Evolutionary conservation across 257 asterid species (phyloP).

Genomic region (Solanum microdontum): DNA sequence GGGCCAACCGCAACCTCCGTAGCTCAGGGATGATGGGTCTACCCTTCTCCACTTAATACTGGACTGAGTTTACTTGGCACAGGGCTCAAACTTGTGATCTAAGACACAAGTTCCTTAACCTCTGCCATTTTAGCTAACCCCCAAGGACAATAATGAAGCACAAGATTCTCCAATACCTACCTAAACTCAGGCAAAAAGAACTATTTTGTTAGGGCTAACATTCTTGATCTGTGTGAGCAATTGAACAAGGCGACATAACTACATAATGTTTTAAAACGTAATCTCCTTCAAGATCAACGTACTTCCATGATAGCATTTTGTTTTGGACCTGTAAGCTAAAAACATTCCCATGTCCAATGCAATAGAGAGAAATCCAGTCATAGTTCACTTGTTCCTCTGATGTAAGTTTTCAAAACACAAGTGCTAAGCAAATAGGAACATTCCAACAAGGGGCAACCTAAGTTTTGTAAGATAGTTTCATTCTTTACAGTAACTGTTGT

Average conservation of each 20-base stretch:
- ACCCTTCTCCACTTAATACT: not conserved
- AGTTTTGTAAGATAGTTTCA: not conserved
- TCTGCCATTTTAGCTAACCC: not conserved
- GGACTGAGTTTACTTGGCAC: not conserved
- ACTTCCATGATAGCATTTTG: not conserved
- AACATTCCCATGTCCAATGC: not conserved
- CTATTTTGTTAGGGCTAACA: not conserved
- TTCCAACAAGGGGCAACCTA: not conserved
- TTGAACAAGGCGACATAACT: not conserved
- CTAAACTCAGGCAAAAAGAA: not conserved
- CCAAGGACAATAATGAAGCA: not conserved
- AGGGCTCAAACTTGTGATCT: not conserved
- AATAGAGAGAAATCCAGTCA: not conserved
- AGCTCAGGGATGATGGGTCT: not conserved
- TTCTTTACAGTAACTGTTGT: not conserved
- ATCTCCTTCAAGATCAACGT: not conserved
- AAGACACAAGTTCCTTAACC: not conserved
- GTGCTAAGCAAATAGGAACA: not conserved
- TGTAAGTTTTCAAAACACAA: not conserved
- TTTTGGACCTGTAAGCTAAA: not conserved
- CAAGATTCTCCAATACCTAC: not conserved
- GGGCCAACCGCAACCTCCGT: too few relatives aligned
- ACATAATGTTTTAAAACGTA: not conserved
- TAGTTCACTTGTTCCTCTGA: not conserved
- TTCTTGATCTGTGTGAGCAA: not conserved